Conservation (phyloP, 148 eudicot species). For the Silene conica region DNA sequence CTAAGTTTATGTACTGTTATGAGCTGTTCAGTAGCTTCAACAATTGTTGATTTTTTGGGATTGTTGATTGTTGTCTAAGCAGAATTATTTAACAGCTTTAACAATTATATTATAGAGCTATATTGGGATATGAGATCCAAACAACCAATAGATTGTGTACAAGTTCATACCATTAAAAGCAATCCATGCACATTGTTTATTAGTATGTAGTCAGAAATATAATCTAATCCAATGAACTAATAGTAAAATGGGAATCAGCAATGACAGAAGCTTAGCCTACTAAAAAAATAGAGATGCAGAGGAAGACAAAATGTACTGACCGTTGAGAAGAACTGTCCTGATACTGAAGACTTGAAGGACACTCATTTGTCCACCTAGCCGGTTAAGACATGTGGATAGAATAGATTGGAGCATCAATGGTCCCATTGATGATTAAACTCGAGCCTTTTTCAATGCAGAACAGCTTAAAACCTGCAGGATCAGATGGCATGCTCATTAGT, state of each 20-base stretch:
- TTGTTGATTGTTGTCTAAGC: conserved; percentile 19
- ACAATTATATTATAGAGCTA: conserved; percentile 2
- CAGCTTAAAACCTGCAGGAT: conserved; percentile 17
- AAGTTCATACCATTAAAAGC: conserved; percentile 22
- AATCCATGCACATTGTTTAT: conserved; percentile 23
- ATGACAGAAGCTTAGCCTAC: conserved; percentile 14
- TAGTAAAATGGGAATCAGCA: conserved; percentile 7
- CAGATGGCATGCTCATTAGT: conserved; percentile 1
- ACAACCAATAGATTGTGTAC: conserved; percentile 19
- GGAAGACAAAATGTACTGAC: conserved; percentile 30
- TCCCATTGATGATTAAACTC: conserved; percentile 12
- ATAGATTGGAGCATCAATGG: conserved; percentile 2
- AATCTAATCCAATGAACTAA: conserved; percentile 28
- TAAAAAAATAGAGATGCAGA: conserved; percentile 17
- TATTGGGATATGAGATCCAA: conserved; percentile 27
- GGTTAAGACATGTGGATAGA: not conserved
- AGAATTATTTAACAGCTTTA: conserved; percentile 16
- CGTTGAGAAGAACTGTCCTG: conserved; percentile 23
- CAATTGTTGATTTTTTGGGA: conserved; percentile 12
- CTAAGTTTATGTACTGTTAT: not conserved
- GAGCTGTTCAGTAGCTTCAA: conserved; percentile 29
- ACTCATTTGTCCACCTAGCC: conserved; percentile 26
- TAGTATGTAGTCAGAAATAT: conserved; percentile 22
- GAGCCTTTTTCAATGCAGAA: conserved; percentile 6
- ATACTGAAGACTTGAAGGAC: conserved; percentile 16